Percentiles rank a stretch among this genome's conserved stretches.
Evolutionary conservation across 2,329 filamentous ascomycete genomes (phyloP).

Genomic region (Calonectria naviculata): DNA sequence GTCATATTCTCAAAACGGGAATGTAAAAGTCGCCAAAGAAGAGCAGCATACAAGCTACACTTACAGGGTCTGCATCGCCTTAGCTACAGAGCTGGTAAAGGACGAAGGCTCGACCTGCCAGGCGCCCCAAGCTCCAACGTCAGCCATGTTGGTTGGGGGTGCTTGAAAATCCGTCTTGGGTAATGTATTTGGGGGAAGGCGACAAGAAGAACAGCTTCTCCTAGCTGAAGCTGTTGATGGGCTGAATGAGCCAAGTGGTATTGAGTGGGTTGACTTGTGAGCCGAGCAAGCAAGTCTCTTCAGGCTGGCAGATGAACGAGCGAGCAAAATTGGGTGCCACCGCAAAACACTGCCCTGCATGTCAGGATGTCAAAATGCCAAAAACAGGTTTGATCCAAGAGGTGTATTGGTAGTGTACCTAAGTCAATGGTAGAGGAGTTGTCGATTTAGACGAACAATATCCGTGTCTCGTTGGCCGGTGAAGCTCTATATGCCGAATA

Average conservation of each 20-base stretch:
- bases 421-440: neutral
- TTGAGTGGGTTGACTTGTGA: neutral
- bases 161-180: slow-evolving; percentile 1
- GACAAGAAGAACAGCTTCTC: slow-evolving; percentile 35
- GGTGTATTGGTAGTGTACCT: neutral
- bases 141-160: slow-evolving; percentile 36
- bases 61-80: slow-evolving; percentile 83
- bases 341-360: slow-evolving; percentile 27
- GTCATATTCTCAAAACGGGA: too few relatives aligned
- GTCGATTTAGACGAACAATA: neutral
- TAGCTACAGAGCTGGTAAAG: slow-evolving; percentile 73
- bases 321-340: slow-evolving; percentile 9
- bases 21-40: neutral
- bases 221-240: neutral
- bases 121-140: slow-evolving; percentile 49
- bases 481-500: neutral
- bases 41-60: slow-evolving; percentile 43
- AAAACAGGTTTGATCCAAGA: neutral
- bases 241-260: neutral
- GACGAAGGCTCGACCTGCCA: slow-evolving; percentile 51
- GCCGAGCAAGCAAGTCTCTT: neutral
- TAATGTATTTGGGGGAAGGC: neutral
- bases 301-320: neutral
- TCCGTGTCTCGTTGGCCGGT: neutral
- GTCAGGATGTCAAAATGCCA: slow-evolving; percentile 12